Conservation (phyloP, 176 grass and related monocot species). For the Oryza australiensis region DNA sequence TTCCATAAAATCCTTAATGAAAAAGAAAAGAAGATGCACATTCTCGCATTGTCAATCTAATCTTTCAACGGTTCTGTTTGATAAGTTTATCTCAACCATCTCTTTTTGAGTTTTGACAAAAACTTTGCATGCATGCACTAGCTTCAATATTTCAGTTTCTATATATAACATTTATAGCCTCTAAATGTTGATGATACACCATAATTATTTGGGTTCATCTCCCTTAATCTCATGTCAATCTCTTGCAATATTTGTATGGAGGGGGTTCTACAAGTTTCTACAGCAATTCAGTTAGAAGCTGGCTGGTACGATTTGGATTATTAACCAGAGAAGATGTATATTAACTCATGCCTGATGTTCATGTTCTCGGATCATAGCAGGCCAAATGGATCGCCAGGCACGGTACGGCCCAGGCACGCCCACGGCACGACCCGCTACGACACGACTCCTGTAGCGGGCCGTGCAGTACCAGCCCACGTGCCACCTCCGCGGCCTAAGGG, state of each 20-base stretch:
- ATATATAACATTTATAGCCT: background rate
- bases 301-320: background rate
- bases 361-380: no score
- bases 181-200: background rate
- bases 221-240: background rate
- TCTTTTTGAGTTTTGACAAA: background rate
- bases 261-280: background rate
- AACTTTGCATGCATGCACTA: background rate
- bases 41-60: background rate
- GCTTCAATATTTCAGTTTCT: background rate
- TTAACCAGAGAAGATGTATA: background rate
- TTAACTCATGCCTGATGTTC: no score
- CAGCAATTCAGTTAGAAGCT: background rate
- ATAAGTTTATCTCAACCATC: background rate
- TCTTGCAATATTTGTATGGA: no score
- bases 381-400: no score
- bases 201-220: background rate
- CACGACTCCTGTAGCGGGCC: no score
- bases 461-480: no score
- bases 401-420: no score
- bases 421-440: no score
- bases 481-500: no score
- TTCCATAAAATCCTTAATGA: background rate
- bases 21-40: background rate
- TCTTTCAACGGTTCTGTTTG: background rate